phyloP scores from a whole-genome alignment of 2,329 filamentous ascomycete species.

The Paecilomyces fulvus region DNA sequence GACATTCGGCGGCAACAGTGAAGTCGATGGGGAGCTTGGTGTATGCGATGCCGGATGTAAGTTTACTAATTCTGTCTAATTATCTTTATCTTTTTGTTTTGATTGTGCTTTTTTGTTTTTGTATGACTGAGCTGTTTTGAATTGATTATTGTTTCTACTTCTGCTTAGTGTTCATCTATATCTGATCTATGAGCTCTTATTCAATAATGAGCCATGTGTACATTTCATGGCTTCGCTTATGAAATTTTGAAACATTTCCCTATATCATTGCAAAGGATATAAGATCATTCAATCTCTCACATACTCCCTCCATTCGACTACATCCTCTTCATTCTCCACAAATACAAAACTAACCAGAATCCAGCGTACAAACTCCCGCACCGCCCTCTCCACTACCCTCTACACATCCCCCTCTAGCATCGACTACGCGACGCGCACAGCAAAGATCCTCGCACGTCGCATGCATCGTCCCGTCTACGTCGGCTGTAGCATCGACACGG shows the following conservation, averaged over 20 bases:
- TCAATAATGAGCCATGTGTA: neutral
- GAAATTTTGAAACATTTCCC: no score
- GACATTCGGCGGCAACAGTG: conserved; percentile 26
- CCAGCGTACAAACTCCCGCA: conserved; percentile 36
- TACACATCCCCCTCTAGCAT: conserved; percentile 64
- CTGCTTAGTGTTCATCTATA: no score
- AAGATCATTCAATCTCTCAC: no score
- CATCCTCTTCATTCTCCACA: neutral
- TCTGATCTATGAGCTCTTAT: no score
- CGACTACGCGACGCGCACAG: conserved; percentile 79
- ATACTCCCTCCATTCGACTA: no score
- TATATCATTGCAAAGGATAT: no score
- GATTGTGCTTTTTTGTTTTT: neutral
- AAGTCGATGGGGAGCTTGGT: conserved; percentile 77
- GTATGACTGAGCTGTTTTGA: no score
- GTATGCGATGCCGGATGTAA: conserved; percentile 84
- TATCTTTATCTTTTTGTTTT: neutral
- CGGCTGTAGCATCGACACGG: conserved; percentile 75
- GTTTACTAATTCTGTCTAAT: conserved; percentile 14
- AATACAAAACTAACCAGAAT: conserved; percentile 1
- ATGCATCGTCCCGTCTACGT: conserved; percentile 75
- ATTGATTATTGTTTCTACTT: no score
- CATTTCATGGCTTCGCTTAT: neutral
- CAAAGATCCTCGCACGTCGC: conserved; percentile 71
- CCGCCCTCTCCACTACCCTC: conserved; percentile 66